A percentile compares a stretch with the other conserved stretches of the same genome.
phyloP scores from a whole-genome alignment of 768 basidiomycete genomes.

The Rhizopogon roseolus region DNA sequence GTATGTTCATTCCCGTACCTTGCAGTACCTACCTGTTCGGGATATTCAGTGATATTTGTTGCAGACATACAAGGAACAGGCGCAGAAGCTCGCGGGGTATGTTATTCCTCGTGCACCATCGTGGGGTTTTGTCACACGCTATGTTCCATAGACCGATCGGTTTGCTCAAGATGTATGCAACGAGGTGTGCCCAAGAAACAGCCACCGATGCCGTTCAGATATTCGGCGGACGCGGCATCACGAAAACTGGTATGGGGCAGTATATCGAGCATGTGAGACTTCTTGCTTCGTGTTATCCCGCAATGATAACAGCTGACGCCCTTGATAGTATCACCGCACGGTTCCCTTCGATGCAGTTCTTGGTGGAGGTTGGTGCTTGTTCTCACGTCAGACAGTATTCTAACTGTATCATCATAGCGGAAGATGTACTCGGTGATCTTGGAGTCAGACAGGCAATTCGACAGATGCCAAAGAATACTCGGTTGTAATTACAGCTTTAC shows the following conservation, averaged over 20 bases:
- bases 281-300: constrained; percentile 14
- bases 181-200: constrained; percentile 49
- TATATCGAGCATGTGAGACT: constrained; percentile 67
- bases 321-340: constrained; percentile 20
- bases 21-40: constrained; percentile 15
- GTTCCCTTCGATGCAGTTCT: constrained; percentile 21
- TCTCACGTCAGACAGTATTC: background rate
- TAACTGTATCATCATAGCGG: constrained; percentile 29
- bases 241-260: constrained; percentile 76
- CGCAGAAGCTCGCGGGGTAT: constrained; percentile 62
- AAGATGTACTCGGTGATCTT: constrained; percentile 55
- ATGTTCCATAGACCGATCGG: constrained; percentile 38
- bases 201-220: constrained; percentile 72
- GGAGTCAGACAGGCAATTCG: constrained; percentile 57
- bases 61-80: constrained; percentile 66
- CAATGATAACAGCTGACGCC: background rate
- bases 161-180: constrained; percentile 53
- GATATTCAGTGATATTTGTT: background rate
- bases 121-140: background rate
- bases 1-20: constrained; percentile 19
- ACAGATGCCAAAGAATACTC: constrained; percentile 47
- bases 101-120: background rate
- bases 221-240: constrained; percentile 85
- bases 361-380: constrained; percentile 13
- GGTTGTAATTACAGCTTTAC: constrained; percentile 27